These are phyloP conservation scores for Vishniacozyma victoriae DNA, from an alignment of 768 basidiomycete genomes.

Conservation along the genomic window DNA sequence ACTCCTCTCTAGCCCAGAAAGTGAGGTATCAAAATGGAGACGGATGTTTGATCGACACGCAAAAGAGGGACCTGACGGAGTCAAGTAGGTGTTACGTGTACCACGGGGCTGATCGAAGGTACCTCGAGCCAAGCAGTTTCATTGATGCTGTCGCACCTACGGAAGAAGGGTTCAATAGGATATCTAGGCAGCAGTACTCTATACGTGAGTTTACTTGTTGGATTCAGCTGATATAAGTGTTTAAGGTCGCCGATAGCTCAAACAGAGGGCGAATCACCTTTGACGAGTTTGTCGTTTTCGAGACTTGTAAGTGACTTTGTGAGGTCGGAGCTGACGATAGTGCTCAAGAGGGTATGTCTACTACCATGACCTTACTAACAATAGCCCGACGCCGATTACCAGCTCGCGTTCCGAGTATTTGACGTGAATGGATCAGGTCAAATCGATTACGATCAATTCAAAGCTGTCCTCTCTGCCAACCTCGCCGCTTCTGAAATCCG, in stretches of 20 bases:
- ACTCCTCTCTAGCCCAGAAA: slow-evolving; percentile 51
- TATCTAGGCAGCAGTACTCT: slow-evolving; percentile 79
- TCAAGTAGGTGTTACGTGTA: slow-evolving; percentile 57
- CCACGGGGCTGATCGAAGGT: too few relatives aligned
- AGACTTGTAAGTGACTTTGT: slow-evolving; percentile 55
- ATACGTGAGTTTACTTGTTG: slow-evolving; percentile 60
- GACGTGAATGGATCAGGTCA: slow-evolving; percentile 88
- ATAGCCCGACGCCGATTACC: slow-evolving; percentile 95
- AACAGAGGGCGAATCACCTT: slow-evolving; percentile 52
- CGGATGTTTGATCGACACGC: slow-evolving; percentile 80
- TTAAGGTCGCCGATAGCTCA: slow-evolving; percentile 43
- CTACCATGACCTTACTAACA: background rate
- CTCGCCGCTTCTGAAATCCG: slow-evolving; percentile 59
- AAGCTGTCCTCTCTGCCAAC: slow-evolving; percentile 77
- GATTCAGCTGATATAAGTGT: slow-evolving; percentile 28
- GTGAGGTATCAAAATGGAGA: slow-evolving; percentile 80
- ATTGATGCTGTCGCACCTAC: slow-evolving; percentile 90
- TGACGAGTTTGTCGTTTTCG: slow-evolving; percentile 95
- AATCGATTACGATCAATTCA: slow-evolving; percentile 92
- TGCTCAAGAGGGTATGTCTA: slow-evolving; percentile 31
- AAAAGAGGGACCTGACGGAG: slow-evolving; percentile 62
- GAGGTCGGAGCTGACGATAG: slow-evolving; percentile 4
- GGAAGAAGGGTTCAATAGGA: slow-evolving; percentile 69
- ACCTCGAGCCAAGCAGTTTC: slow-evolving; percentile 78
- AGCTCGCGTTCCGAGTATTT: slow-evolving; percentile 93